Conservation (phyloP, 805 yeast genomes). For the Metschnikowia similis region DNA sequence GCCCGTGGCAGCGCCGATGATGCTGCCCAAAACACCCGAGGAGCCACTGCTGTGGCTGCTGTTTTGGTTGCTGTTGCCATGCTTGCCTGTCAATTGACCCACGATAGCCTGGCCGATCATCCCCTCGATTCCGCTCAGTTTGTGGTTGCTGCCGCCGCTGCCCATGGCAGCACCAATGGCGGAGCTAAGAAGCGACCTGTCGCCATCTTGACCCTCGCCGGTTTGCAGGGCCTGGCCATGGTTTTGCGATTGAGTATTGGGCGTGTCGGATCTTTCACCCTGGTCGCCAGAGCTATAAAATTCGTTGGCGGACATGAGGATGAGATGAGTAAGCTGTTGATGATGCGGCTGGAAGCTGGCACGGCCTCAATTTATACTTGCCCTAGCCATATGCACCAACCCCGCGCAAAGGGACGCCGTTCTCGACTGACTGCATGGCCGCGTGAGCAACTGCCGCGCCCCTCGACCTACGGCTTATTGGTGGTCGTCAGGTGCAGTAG, state of each 20-base stretch:
- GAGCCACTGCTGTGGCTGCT: conserved; percentile 6
- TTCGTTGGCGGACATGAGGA: conserved; percentile 53
- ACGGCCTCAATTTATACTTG: not conserved
- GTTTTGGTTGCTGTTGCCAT: conserved; percentile 13
- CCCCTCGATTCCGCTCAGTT: conserved; percentile 12
- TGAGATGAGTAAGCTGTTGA: not conserved
- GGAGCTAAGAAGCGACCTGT: conserved; percentile 23
- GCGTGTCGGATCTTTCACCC: conserved; percentile 13
- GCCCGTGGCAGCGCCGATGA: conserved; percentile 12
- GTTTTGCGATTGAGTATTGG: not conserved
- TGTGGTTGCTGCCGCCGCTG: conserved; percentile 18
- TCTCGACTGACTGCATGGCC: not conserved
- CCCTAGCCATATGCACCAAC: not conserved
- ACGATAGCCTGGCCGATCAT: conserved; percentile 16
- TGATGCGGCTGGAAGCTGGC: not conserved
- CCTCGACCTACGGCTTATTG: not conserved
- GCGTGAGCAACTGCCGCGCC: not conserved
- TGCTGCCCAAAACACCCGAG: conserved; percentile 12
- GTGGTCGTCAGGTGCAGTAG: not conserved
- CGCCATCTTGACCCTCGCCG: conserved; percentile 18
- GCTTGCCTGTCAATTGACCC: conserved; percentile 19
- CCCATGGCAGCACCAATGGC: conserved; percentile 26
- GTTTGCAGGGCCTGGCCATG: conserved; percentile 9
- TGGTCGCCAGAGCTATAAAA: conserved; percentile 43
- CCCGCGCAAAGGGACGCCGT: not conserved